These are phyloP conservation scores for Colletotrichum sp. DNA, from an alignment of 2,329 filamentous ascomycete species.

Conservation along the genomic window DNA sequence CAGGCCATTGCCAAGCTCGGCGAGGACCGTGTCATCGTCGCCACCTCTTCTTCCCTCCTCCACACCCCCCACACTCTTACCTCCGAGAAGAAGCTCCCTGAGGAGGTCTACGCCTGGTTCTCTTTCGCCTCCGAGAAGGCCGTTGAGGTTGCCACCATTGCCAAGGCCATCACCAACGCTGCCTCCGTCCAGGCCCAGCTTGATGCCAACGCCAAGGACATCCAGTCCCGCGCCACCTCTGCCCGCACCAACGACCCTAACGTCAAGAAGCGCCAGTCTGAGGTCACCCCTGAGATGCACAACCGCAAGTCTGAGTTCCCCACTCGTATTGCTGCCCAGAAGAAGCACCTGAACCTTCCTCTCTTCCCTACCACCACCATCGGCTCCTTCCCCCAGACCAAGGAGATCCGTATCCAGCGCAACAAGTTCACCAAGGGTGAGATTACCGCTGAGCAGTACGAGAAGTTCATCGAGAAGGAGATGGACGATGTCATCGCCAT, in stretches of 20 bases:
- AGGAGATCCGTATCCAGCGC: slow-evolving; percentile 95
- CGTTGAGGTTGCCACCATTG: slow-evolving; percentile 86
- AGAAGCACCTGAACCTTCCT: slow-evolving; percentile 90
- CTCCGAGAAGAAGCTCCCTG: slow-evolving; percentile 96
- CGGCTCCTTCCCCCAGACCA: slow-evolving; percentile 98
- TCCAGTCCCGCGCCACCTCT: slow-evolving; percentile 89
- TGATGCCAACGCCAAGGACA: slow-evolving; percentile 95
- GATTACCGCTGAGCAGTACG: slow-evolving; percentile 90
- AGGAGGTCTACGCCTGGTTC: slow-evolving; percentile 80
- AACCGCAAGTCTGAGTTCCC: slow-evolving; percentile 92
- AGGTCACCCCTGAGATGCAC: slow-evolving; percentile 85
- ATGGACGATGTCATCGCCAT: slow-evolving; percentile 94
- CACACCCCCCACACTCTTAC: slow-evolving; percentile 98
- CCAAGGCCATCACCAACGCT: slow-evolving; percentile 95
- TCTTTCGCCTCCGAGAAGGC: slow-evolving; percentile 97
- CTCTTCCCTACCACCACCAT: slow-evolving; percentile 99
- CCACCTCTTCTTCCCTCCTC: slow-evolving; percentile 96
- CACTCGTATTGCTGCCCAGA: slow-evolving; percentile 83
- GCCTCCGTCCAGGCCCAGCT: slow-evolving; percentile 86
- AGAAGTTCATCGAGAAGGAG: slow-evolving; percentile 99
- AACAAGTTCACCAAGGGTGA: slow-evolving; percentile 99
- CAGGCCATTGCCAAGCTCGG: slow-evolving; percentile 91
- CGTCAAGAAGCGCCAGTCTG: slow-evolving; percentile 95
- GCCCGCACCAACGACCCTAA: slow-evolving; percentile 95
- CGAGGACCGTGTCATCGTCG: slow-evolving; percentile 96